phyloP scores from a whole-genome alignment of 1,284 basidiomycete genomes.

The Exobasidium rhododendri region DNA sequence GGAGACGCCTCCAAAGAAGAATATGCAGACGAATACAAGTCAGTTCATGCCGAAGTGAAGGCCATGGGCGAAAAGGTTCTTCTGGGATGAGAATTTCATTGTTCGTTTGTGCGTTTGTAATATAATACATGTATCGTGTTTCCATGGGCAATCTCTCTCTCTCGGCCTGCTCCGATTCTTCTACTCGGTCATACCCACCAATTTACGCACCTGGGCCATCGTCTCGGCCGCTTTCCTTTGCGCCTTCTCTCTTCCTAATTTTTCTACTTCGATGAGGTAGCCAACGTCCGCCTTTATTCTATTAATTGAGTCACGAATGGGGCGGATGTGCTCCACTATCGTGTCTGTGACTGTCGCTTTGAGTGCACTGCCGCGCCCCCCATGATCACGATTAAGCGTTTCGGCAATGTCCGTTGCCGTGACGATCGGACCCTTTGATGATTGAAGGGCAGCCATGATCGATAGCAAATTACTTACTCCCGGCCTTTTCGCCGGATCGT shows the following conservation, averaged over 20 bases:
- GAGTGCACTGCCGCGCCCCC: conserved; percentile 66
- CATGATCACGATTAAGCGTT: conserved; percentile 61
- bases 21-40: conserved; percentile 76
- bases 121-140: neutral
- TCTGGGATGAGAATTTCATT: neutral
- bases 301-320: conserved; percentile 70
- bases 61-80: conserved; percentile 16
- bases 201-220: conserved; percentile 66
- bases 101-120: neutral
- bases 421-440: conserved; percentile 16
- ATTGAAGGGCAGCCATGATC: conserved; percentile 62
- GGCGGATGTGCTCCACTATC: conserved; percentile 67
- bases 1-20: conserved; percentile 68
- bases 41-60: conserved; percentile 63
- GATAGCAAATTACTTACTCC: conserved; percentile 78
- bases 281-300: conserved; percentile 64
- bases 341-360: conserved; percentile 74
- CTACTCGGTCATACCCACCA: conserved; percentile 60
- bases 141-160: too few species aligned
- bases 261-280: conserved; percentile 67
- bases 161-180: too few species aligned
- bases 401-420: conserved; percentile 60
- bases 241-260: conserved; percentile 67
- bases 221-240: conserved; percentile 64
- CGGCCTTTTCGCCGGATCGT: conserved; percentile 71